phyloP scores from a whole-genome alignment of 441 rosid genomes.

The Populus hybrid region DNA sequence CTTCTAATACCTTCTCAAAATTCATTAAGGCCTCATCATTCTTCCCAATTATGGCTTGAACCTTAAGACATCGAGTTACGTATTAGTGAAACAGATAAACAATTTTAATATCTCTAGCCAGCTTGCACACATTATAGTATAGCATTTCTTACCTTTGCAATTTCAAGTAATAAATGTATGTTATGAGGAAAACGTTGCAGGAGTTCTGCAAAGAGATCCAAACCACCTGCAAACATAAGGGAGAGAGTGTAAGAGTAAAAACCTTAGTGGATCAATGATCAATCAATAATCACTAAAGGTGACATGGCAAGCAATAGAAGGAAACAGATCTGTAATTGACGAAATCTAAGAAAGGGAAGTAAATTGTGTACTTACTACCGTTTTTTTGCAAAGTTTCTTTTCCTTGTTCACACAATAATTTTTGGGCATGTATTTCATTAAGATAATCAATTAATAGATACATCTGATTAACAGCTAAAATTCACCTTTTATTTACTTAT shows the following conservation, averaged over 20 bases:
- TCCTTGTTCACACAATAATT: background rate
- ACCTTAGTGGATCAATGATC: background rate
- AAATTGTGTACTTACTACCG: background rate
- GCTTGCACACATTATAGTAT: background rate
- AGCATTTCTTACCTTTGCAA: slow-evolving; percentile 68
- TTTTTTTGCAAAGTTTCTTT: background rate
- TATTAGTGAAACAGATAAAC: slow-evolving; percentile 20
- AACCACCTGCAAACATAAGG: slow-evolving; percentile 59
- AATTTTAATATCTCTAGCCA: background rate
- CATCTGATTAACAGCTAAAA: background rate
- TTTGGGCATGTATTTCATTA: background rate
- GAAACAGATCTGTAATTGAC: background rate
- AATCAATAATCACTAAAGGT: slow-evolving; percentile 14
- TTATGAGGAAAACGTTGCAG: slow-evolving; percentile 86
- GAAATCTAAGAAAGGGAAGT: background rate
- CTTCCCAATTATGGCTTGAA: slow-evolving; percentile 94
- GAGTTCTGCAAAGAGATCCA: slow-evolving; percentile 82
- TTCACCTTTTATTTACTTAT: background rate
- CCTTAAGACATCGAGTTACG: slow-evolving; percentile 43
- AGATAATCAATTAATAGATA: background rate
- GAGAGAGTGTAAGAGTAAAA: slow-evolving; percentile 4
- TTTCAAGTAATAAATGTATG: slow-evolving; percentile 82
- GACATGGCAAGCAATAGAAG: background rate
- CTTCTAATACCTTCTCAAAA: slow-evolving; percentile 75
- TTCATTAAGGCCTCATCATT: slow-evolving; percentile 81